Evolutionary conservation across 345 rosid genomes (phyloP), one percentile per base, ranked within the genome.

Genomic region (Eucalyptus rudis): DNA sequence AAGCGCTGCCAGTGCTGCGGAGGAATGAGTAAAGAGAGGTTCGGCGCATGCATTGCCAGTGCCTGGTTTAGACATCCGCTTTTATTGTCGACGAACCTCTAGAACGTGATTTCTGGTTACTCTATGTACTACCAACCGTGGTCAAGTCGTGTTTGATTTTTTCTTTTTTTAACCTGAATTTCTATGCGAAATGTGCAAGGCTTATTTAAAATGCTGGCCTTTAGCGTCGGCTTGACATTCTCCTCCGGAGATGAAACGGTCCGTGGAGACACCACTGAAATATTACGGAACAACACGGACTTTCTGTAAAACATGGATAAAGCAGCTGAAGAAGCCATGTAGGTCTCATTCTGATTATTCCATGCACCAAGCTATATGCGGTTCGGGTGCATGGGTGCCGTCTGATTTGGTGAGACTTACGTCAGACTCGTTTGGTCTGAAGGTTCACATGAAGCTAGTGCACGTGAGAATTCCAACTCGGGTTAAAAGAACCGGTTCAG

Each of bases 1-100:
- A 89, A 96, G 95, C 86, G 99, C 98, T 87, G 99, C 99, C 66
- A 96, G 97, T 93, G 96, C 96, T 58, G 99, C 99, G 13, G 98
- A 96, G 88, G 99, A 96, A 89, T 96, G 96, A 96, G 54, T 20
- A 40, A 76, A 76, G 83, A 36, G 87, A 36, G 44, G 87, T 86
- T 86, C 10, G 14, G 87, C 16, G 6, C 40, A 49, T 86, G 62
- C 14, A 49, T 51, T 10, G 13, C 64, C 1, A 13, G 54, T 47
- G 87, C 59, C 58, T 49, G 87, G 64, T 86, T 40, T 76, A 76
- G 83, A 76, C 83, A 36, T 76, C 27, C 2, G 83, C 3, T 40
- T 76, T 36, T 36, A 40, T 20, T 40, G 83, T 76, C 15, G 13
- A n/a, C n/a, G n/a, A 10, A 36, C 84, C 84, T 76, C 84, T 76